Conservation (phyloP, 2,329 filamentous ascomycete species). For the Pseudocercospora crystallina region DNA sequence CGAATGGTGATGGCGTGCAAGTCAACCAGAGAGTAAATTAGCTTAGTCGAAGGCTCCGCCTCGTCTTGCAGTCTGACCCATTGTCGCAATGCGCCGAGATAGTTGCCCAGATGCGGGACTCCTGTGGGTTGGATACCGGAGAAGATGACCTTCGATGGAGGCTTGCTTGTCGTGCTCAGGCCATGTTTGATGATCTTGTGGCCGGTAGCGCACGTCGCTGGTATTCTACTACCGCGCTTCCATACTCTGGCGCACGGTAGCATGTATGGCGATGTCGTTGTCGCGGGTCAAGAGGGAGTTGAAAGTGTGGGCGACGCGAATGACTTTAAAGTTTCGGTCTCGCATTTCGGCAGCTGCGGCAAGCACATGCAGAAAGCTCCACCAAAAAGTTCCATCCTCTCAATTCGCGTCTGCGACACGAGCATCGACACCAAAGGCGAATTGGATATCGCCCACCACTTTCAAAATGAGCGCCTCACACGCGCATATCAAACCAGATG, state of each 20-base stretch:
- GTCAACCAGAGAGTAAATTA: slow-evolving; percentile 88
- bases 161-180: slow-evolving; percentile 5
- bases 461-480: slow-evolving; percentile 39
- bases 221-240: slow-evolving; percentile 7
- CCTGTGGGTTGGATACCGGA: slow-evolving; percentile 97
- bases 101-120: slow-evolving; percentile 91
- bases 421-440: neutral
- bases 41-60: slow-evolving; percentile 55
- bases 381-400: too few species aligned
- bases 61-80: slow-evolving; percentile 80
- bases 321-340: too few species aligned
- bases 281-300: neutral
- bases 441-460: neutral
- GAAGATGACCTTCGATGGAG: slow-evolving; percentile 63
- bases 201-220: neutral
- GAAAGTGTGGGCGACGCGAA: too few species aligned
- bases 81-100: slow-evolving; percentile 81
- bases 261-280: slow-evolving; percentile 5
- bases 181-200: neutral
- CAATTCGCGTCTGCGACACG: neutral
- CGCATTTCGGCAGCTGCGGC: too few species aligned
- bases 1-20: slow-evolving; percentile 86
- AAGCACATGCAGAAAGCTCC: too few species aligned
- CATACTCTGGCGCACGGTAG: slow-evolving; percentile 7
- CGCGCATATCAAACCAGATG: slow-evolving; percentile 50